A percentile compares a stretch with the other conserved stretches of the same genome.
Conservation (phyloP, 305 asterid species). For the Rubia occidens region DNA sequence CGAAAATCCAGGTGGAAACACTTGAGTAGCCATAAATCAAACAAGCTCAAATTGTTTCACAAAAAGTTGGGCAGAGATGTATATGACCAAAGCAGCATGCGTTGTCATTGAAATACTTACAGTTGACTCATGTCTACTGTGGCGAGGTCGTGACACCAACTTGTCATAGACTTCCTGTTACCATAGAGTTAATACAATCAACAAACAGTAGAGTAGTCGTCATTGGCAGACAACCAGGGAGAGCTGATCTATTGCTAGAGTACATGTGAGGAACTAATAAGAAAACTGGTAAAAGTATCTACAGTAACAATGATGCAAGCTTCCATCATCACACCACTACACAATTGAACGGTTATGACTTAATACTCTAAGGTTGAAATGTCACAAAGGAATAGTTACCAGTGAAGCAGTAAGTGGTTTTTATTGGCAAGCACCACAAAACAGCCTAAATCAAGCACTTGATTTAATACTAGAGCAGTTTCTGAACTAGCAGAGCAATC, state of each 20-base stretch:
- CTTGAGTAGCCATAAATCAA: background rate
- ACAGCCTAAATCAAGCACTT: slow-evolving; percentile 44
- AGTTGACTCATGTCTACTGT: slow-evolving; percentile 73
- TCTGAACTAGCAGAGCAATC: slow-evolving; percentile 96
- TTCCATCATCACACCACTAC: background rate
- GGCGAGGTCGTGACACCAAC: slow-evolving; percentile 62
- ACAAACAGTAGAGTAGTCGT: background rate
- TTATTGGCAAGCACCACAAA: slow-evolving; percentile 91
- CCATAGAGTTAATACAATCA: slow-evolving; percentile 14
- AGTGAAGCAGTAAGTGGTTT: slow-evolving; percentile 70
- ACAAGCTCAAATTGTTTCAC: background rate
- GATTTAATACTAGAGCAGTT: slow-evolving; percentile 47
- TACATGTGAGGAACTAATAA: slow-evolving; percentile 1
- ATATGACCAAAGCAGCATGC: slow-evolving; percentile 10
- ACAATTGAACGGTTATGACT: background rate
- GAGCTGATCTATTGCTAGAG: background rate
- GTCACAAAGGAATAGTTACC: slow-evolving; percentile 30
- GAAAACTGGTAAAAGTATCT: background rate
- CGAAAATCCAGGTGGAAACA: background rate
- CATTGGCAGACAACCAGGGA: background rate
- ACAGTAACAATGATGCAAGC: background rate
- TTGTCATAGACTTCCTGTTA: slow-evolving; percentile 76
- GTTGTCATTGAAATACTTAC: slow-evolving; percentile 41
- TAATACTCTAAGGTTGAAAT: background rate
- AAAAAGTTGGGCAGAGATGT: background rate